A percentile compares a stretch with the other conserved stretches of the same genome.
Evolutionary conservation across 495 filamentous ascomycete species (phyloP).

Genomic region (Coniosporium apollinis): DNA sequence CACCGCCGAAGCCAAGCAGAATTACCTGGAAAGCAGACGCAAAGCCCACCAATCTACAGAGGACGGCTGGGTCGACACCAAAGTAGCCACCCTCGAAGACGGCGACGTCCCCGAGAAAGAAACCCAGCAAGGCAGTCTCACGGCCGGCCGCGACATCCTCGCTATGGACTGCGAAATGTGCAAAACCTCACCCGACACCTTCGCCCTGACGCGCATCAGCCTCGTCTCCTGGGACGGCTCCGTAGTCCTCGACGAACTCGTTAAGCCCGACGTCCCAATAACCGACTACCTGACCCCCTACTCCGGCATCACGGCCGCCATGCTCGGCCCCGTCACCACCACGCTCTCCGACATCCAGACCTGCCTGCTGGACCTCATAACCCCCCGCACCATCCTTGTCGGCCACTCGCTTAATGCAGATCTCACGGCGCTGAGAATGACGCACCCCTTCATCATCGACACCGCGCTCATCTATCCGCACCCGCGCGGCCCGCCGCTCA

Average conservation of each 20-base stretch:
- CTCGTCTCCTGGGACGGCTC: constrained; percentile 72
- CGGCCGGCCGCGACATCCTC: constrained; percentile 63
- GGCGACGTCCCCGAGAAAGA: constrained; percentile 47
- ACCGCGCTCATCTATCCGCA: constrained; percentile 77
- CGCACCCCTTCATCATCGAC: constrained; percentile 87
- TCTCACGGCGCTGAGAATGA: constrained; percentile 61
- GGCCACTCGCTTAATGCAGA: constrained; percentile 91
- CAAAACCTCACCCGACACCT: constrained; percentile 53
- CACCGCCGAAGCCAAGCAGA: constrained; percentile 26
- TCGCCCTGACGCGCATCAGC: constrained; percentile 75
- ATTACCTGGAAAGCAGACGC: constrained; percentile 31
- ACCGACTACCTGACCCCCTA: constrained; percentile 77
- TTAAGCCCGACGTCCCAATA: constrained; percentile 74
- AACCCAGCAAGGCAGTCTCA: constrained; percentile 65
- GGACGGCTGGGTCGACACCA: constrained; percentile 72
- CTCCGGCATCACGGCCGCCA: constrained; percentile 78
- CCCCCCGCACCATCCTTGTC: constrained; percentile 60
- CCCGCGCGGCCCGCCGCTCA: constrained; percentile 53
- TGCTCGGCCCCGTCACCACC: constrained; percentile 66
- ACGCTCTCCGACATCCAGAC: constrained; percentile 70
- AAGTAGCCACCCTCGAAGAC: constrained; percentile 47
- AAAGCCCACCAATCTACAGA: constrained; percentile 27
- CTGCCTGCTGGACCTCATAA: constrained; percentile 53
- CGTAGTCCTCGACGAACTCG: constrained; percentile 70
- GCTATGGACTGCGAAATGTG: constrained; percentile 97